A percentile compares a stretch with the other conserved stretches of the same genome.
Conservation (phyloP, 129 eudicot species). For the Chrysanthemum lavandulifolium region DNA sequence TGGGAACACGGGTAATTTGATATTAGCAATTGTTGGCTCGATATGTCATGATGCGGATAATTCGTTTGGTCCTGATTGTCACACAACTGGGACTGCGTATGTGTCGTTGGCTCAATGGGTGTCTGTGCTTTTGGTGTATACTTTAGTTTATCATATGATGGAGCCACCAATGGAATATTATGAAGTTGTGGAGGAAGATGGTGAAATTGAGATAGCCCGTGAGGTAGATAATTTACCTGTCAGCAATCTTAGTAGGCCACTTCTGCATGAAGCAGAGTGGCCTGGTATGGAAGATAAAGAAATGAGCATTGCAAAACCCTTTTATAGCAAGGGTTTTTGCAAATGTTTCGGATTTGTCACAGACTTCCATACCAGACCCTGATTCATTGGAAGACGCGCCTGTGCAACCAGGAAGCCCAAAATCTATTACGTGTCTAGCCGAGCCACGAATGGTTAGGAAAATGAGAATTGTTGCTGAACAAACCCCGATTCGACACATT, state of each 20-base stretch:
- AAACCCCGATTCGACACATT: slow-evolving; percentile 65
- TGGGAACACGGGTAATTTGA: slow-evolving; percentile 85
- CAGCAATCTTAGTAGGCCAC: slow-evolving; percentile 65
- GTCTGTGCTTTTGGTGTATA: slow-evolving; percentile 66
- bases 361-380: slow-evolving; percentile 47
- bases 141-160: slow-evolving; percentile 94
- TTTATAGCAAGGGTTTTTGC: slow-evolving; percentile 64
- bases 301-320: slow-evolving; percentile 78
- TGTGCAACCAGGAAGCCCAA: slow-evolving; percentile 43
- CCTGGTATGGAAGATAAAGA: slow-evolving; percentile 90
- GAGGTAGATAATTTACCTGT: slow-evolving; percentile 38
- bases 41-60: slow-evolving; percentile 54
- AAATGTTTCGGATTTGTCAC: slow-evolving; percentile 36
- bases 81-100: slow-evolving; percentile 60
- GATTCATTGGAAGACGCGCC: slow-evolving; percentile 47
- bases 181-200: slow-evolving; percentile 51
- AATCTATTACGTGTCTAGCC: slow-evolving; percentile 68
- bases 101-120: slow-evolving; percentile 88
- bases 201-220: slow-evolving; percentile 49
- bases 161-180: slow-evolving; percentile 84
- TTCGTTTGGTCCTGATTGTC: slow-evolving; percentile 55
- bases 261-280: slow-evolving; percentile 94
- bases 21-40: slow-evolving; percentile 69
- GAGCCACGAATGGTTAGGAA: slow-evolving; percentile 72
- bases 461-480: slow-evolving; percentile 78